These are phyloP conservation scores for Kokia cookei DNA, from an alignment of 441 rosid species.

Conservation along the genomic window DNA sequence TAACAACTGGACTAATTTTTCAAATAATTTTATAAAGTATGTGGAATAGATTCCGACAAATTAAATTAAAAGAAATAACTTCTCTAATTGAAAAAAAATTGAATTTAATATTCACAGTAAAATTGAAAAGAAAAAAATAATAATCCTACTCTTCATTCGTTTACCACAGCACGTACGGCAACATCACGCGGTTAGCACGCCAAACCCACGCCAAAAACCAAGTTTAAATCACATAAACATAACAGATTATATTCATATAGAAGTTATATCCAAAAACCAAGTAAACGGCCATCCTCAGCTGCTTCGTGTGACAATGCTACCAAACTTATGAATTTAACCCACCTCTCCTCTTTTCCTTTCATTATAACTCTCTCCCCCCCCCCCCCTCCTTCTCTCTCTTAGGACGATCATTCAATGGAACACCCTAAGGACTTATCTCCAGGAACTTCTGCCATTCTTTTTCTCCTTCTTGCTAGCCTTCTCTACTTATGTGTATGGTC, in stretches of 20 bases:
- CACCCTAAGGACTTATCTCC: neutral
- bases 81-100: neutral
- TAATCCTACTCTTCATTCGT: too few relatives aligned
- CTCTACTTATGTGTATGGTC: conserved; percentile 3
- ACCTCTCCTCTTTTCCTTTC: too few relatives aligned
- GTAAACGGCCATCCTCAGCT: neutral
- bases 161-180: neutral
- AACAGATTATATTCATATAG: neutral
- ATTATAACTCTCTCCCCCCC: neutral
- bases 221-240: neutral
- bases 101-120: neutral
- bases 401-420: neutral
- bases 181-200: neutral
- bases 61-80: too few relatives aligned
- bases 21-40: too few relatives aligned
- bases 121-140: neutral
- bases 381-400: neutral
- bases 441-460: neutral
- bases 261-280: neutral
- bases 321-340: neutral
- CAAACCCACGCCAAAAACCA: neutral
- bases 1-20: too few relatives aligned
- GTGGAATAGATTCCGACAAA: too few relatives aligned
- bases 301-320: neutral
- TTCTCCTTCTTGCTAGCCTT: neutral